A percentile compares a stretch with the other conserved stretches of the same genome.
These are phyloP conservation scores for Pseudogymnoascus sp. DNA, from an alignment of 2,329 filamentous ascomycete genomes.

Conservation along the genomic window DNA sequence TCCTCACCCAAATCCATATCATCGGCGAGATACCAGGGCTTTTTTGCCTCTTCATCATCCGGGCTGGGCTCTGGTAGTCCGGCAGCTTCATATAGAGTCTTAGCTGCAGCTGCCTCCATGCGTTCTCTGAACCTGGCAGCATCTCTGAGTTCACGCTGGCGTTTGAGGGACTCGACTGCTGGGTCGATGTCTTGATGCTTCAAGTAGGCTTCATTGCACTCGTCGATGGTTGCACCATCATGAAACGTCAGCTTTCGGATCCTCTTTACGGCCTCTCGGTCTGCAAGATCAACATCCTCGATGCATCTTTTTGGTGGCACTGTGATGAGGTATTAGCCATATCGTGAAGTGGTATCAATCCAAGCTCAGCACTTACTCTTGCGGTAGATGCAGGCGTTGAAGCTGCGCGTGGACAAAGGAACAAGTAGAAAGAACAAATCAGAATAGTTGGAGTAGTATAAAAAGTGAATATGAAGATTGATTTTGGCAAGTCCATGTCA, in stretches of 20 bases:
- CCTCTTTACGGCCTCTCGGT: neutral
- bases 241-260: neutral
- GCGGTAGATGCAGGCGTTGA: neutral
- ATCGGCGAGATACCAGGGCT: neutral
- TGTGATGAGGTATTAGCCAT: neutral
- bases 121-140: neutral
- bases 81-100: neutral
- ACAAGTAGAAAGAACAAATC: neutral
- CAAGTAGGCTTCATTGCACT: neutral
- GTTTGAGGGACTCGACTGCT: neutral
- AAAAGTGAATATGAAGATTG: neutral
- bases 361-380: neutral
- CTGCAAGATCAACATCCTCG: neutral
- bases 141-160: neutral
- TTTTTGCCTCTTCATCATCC: neutral
- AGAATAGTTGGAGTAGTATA: neutral
- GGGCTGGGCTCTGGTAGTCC: neutral
- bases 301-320: neutral
- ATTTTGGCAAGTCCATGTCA: neutral
- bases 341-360: neutral
- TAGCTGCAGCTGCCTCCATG: neutral
- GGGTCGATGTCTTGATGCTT: neutral
- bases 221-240: neutral
- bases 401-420: neutral
- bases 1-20: neutral